phyloP scores from a whole-genome alignment of 768 basidiomycete genomes.

The Boletus sp. region DNA sequence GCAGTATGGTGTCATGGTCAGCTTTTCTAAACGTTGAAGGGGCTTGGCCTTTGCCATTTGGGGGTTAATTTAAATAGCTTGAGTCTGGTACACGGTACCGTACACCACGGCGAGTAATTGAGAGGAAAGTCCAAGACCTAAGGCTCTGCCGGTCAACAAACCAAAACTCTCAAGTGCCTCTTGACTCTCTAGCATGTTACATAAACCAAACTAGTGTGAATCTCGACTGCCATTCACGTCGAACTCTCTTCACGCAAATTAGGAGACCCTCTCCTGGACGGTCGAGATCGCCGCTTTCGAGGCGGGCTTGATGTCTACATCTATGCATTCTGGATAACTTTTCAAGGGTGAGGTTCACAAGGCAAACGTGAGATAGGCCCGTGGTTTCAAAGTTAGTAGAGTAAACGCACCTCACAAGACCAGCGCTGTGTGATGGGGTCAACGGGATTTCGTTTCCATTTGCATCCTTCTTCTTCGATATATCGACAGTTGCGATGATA shows the following conservation, averaged over 20 bases:
- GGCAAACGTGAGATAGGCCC: no score
- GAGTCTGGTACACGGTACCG: no score
- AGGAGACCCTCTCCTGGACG: constrained; percentile 3
- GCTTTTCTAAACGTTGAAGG: no score
- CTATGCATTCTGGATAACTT: not conserved
- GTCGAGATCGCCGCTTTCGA: constrained; percentile 7
- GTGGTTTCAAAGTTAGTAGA: no score
- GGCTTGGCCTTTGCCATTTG: no score
- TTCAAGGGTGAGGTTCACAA: no score
- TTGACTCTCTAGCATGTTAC: not conserved
- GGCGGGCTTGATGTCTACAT: constrained; percentile 6
- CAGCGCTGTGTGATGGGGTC: not conserved
- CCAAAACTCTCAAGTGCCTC: not conserved
- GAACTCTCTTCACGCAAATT: not conserved
- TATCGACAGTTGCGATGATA: constrained; percentile 2
- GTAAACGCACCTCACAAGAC: constrained; percentile 5
- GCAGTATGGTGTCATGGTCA: no score
- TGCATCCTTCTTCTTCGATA: constrained; percentile 1
- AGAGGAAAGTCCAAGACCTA: no score
- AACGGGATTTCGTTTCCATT: constrained; percentile 6
- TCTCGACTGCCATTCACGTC: not conserved
- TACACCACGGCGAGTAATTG: no score
- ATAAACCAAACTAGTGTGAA: not conserved
- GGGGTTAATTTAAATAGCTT: no score
- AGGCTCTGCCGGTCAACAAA: no score